Evolutionary conservation across 768 basidiomycete genomes (phyloP).

Genomic region (Mycena belliarum): DNA sequence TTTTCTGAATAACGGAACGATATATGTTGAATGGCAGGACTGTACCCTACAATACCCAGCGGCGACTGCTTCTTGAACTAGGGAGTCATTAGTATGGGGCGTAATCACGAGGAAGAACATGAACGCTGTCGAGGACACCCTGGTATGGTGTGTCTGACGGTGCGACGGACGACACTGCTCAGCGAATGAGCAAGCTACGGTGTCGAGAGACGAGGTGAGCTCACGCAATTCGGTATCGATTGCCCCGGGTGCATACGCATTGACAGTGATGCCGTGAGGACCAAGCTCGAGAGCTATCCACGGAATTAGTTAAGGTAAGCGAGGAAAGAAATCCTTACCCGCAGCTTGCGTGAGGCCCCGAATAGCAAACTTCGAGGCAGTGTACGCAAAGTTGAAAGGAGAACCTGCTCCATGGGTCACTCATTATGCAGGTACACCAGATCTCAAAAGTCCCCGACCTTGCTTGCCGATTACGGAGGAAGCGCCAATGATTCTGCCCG

Average conservation of each 20-base stretch:
- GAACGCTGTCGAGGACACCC: background rate
- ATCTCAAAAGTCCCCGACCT: background rate
- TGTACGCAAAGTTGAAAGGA: slow-evolving; percentile 23
- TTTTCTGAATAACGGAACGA: background rate
- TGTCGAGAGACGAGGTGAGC: background rate
- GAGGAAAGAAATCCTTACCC: background rate
- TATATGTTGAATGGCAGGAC: background rate
- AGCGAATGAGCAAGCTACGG: background rate
- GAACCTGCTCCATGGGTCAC: background rate
- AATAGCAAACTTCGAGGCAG: slow-evolving; percentile 31
- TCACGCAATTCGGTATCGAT: slow-evolving; percentile 13
- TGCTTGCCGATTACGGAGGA: slow-evolving; percentile 20
- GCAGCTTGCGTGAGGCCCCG: slow-evolving; percentile 16
- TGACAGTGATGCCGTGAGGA: slow-evolving; percentile 27
- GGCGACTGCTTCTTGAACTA: background rate
- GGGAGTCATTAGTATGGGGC: background rate
- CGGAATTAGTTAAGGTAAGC: background rate
- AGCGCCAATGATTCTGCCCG: slow-evolving; percentile 40
- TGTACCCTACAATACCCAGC: background rate
- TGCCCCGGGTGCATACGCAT: slow-evolving; percentile 29
- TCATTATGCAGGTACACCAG: background rate
- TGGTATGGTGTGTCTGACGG: background rate
- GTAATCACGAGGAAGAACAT: background rate
- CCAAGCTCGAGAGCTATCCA: slow-evolving; percentile 6
- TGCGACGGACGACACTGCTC: background rate